A percentile compares a stretch with the other conserved stretches of the same genome.
phyloP scores from a whole-genome alignment of 176 grass and related monocot species.

The Ensete glaucum region DNA sequence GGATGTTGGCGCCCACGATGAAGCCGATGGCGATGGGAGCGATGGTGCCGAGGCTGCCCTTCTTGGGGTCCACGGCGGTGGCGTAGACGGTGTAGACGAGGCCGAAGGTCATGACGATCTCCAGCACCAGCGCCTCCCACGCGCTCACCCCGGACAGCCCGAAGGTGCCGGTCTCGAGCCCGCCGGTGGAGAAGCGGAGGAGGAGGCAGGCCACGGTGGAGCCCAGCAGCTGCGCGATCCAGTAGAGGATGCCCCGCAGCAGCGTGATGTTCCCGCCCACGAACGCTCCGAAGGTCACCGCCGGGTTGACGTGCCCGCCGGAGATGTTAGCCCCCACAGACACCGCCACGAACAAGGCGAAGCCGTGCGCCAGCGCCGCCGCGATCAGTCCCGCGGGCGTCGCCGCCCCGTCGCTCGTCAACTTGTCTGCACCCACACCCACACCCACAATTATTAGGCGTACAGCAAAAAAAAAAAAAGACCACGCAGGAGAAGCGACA shows the following conservation, averaged over 20 bases:
- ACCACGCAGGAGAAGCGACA: background rate
- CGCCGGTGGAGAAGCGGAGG: constrained; percentile 21
- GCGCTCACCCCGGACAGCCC: constrained; percentile 9
- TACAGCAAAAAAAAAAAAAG: background rate
- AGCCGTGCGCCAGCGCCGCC: constrained; percentile 28
- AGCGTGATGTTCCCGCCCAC: constrained; percentile 26
- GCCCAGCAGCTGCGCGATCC: constrained; percentile 31
- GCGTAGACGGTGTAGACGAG: constrained; percentile 33
- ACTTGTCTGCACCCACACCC: background rate
- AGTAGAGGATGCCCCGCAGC: constrained; percentile 29
- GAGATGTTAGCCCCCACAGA: constrained; percentile 29
- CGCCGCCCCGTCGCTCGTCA: constrained; percentile 4
- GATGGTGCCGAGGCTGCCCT: background rate
- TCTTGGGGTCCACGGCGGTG: constrained; percentile 10
- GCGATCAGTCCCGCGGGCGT: constrained; percentile 14
- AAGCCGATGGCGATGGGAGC: constrained; percentile 24
- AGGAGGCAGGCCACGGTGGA: constrained; percentile 21
- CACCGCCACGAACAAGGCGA: constrained; percentile 24
- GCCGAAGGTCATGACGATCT: constrained; percentile 38
- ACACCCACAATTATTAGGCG: background rate
- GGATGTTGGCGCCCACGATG: constrained; percentile 36
- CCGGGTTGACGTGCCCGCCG: constrained; percentile 40
- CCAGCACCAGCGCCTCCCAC: constrained; percentile 27
- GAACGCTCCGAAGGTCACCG: constrained; percentile 34
- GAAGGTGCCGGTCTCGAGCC: constrained; percentile 3